A percentile compares a stretch with the other conserved stretches of the same genome.
Conservation (phyloP, 1,284 basidiomycete species). For the Volvariella surrecta region DNA sequence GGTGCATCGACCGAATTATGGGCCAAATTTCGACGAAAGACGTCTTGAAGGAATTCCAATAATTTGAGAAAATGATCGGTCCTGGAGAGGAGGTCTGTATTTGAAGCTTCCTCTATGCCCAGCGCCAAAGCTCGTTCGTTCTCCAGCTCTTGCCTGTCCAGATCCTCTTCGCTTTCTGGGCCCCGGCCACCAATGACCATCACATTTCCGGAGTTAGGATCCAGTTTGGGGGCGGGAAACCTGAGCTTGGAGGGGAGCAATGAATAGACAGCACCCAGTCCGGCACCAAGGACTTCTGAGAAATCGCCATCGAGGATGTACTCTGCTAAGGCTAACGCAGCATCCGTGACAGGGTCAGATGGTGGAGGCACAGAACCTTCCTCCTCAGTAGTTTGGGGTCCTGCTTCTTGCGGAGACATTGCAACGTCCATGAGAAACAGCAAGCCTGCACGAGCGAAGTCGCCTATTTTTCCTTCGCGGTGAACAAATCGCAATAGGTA, state of each 20-base stretch:
- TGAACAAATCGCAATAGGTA: constrained; percentile 95
- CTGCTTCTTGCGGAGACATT: constrained; percentile 61
- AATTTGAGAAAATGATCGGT: constrained; percentile 87
- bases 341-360: constrained; percentile 70
- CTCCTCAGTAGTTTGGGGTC: not conserved
- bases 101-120: constrained; percentile 70
- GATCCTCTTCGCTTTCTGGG: constrained; percentile 41
- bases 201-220: constrained; percentile 31
- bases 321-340: constrained; percentile 79
- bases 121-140: constrained; percentile 47
- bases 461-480: constrained; percentile 89
- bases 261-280: constrained; percentile 90
- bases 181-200: constrained; percentile 62
- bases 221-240: constrained; percentile 39
- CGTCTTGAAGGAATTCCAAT: constrained; percentile 89
- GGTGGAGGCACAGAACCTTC: constrained; percentile 16
- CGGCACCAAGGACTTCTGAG: constrained; percentile 91
- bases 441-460: constrained; percentile 88
- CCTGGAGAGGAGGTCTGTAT: constrained; percentile 69
- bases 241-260: constrained; percentile 83
- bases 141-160: constrained; percentile 41
- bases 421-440: constrained; percentile 92
- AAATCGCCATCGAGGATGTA: constrained; percentile 96
- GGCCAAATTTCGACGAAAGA: constrained; percentile 56
- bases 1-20: constrained; percentile 48